A percentile compares a stretch with the other conserved stretches of the same genome.
Conservation (phyloP, 306 rosid genomes). For the Psophocarpus tetragonolobus region DNA sequence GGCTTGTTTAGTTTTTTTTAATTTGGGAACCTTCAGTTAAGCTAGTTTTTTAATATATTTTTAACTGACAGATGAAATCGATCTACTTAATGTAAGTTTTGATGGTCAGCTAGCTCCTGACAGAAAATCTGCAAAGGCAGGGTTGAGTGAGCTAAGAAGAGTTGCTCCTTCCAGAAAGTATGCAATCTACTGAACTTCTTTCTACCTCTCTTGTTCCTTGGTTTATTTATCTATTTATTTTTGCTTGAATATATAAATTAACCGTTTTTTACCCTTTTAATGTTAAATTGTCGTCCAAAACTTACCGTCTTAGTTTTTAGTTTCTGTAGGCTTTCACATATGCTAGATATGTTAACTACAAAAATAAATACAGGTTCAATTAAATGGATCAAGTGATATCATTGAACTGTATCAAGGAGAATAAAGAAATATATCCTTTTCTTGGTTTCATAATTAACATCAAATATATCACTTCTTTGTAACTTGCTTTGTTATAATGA, state of each 20-base stretch:
- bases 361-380: neutral
- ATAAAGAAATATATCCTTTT: neutral
- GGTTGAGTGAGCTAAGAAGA: conserved; percentile 67
- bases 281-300: neutral
- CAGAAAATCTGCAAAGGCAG: conserved; percentile 84
- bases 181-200: conserved; percentile 9
- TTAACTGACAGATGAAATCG: conserved; percentile 73
- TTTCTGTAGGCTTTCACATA: neutral
- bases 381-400: neutral
- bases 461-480: neutral
- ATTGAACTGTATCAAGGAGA: neutral
- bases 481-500: neutral
- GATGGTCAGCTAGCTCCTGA: conserved; percentile 87
- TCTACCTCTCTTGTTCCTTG: neutral
- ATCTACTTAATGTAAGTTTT: conserved; percentile 92
- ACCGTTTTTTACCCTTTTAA: neutral
- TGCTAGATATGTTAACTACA: neutral
- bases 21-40: conserved; percentile 18
- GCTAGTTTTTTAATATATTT: conserved; percentile 32
- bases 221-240: neutral
- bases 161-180: conserved; percentile 89
- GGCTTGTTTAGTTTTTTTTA: conserved; percentile 31
- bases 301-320: neutral
- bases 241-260: neutral
- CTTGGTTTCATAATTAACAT: neutral